Evolutionary conservation across 2,329 filamentous ascomycete species (phyloP), one percentile per base, ranked within the genome.

Genomic region (Fusarium poae): DNA sequence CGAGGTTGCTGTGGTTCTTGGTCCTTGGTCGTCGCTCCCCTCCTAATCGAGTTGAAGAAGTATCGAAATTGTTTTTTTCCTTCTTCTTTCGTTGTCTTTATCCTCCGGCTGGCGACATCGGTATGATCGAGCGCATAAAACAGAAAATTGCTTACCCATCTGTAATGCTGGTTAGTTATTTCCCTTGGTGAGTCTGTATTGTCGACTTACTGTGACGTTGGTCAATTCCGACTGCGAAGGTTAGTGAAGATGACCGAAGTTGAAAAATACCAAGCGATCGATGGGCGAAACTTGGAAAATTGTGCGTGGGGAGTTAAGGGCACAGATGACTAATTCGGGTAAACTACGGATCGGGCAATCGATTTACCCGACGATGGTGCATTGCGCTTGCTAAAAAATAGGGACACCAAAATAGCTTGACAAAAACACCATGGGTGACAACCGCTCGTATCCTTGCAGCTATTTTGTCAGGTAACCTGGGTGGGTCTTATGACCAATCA

Each of bases 61-160:
- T 55, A 46, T 74, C 63, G 65, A 74, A 69, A 73, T 66, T 65
- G 43, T 44, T 46, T 43, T 39, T 20, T 54, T 57, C 53, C 46
- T 54, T 20, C 52, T 57, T 52, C 46, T 54, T 32, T 51, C 57
- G 60, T 72, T 46, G 65, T 63, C 29, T 50, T 63, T 51, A 60
- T 61, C 68, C 70, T 68, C 59, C 65, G 51, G 70, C 73, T 27
- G 60, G 65, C 70, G 70, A 65, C 72, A 73, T 75, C 65, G 70
- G 65, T 49, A 64, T 44, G 46, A 62, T 71, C 66, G 67, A 62
- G 45, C 39, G 62, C 39, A 68, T 65, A 58, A 65, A 68, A 71
- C 62, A 62, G 64, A 64, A 77, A 67, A 63, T 34, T 74, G 78
- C 86, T 88, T 88, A 89, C 87, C 86, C 87, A 89, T 89, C 86